Evolutionary conservation across 2,329 filamentous ascomycete species (phyloP).

Genomic region (Thermochaetoides dissita): DNA sequence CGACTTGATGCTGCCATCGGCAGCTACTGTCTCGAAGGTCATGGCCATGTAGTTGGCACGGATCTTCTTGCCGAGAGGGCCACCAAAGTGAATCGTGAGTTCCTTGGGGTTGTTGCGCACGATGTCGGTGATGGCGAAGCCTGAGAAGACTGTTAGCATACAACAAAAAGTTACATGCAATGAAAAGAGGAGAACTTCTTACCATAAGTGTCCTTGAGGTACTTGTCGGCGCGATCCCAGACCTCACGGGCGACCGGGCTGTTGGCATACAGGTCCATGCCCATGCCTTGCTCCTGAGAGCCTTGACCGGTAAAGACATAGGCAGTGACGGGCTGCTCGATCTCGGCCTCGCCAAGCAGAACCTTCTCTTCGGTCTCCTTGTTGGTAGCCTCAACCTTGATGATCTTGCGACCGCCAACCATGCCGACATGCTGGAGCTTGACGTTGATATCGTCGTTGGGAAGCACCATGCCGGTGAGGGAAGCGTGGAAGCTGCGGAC

Average conservation of each 20-base stretch:
- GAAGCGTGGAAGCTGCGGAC: conserved; percentile 95
- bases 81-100: conserved; percentile 95
- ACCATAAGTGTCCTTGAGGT: conserved; percentile 98
- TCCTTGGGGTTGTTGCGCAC: conserved; percentile 99
- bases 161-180: not conserved
- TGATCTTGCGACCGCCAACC: conserved; percentile 96
- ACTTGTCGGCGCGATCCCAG: conserved; percentile 94
- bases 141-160: conserved; percentile 26
- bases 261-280: conserved; percentile 94
- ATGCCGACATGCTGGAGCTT: conserved; percentile 95
- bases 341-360: conserved; percentile 84
- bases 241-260: conserved; percentile 92
- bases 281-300: conserved; percentile 98
- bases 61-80: conserved; percentile 90
- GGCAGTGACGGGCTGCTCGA: conserved; percentile 90
- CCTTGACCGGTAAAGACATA: conserved; percentile 98
- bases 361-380: conserved; percentile 95
- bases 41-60: conserved; percentile 99
- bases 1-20: conserved; percentile 87
- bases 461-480: conserved; percentile 95
- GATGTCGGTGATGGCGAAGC: conserved; percentile 95
- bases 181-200: conserved; percentile 21
- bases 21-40: conserved; percentile 95
- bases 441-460: conserved; percentile 88
- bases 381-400: conserved; percentile 95